Percentiles rank a stretch among this genome's conserved stretches.
Evolutionary conservation across 306 rosid genomes (phyloP).

Genomic region (Quercus suber): DNA sequence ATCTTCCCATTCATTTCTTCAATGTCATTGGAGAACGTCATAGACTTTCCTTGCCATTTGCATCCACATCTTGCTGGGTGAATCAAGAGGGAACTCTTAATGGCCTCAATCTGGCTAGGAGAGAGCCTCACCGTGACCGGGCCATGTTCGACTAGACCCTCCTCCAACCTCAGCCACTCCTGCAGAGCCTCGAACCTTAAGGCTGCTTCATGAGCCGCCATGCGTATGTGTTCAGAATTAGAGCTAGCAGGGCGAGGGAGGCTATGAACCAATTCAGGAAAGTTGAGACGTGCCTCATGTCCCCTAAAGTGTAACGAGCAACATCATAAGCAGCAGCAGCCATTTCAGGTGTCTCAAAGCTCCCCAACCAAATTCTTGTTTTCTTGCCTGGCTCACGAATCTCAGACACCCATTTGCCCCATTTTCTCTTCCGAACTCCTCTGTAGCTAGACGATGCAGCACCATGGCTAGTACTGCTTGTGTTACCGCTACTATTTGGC

Average conservation of each 20-base stretch:
- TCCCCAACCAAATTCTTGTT: conserved; percentile 84
- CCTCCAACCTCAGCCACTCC: background rate
- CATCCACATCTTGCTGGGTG: conserved; percentile 47
- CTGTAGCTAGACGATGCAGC: conserved; percentile 60
- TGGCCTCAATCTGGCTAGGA: conserved; percentile 52
- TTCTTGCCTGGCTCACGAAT: conserved; percentile 87
- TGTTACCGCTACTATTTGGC: conserved; percentile 16
- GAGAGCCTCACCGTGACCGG: conserved; percentile 46
- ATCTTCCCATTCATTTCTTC: conserved; percentile 44
- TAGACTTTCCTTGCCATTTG: conserved; percentile 38
- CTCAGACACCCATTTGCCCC: conserved; percentile 99
- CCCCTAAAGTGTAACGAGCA: conserved; percentile 76
- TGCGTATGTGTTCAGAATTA: conserved; percentile 63
- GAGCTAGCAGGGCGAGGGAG: conserved; percentile 69
- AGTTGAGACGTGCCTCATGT: conserved; percentile 59
- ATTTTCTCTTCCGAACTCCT: conserved; percentile 91
- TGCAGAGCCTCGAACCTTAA: conserved; percentile 23
- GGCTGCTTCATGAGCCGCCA: conserved; percentile 87
- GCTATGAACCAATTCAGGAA: conserved; percentile 51
- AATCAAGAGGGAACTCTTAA: conserved; percentile 55
- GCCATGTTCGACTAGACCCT: conserved; percentile 1
- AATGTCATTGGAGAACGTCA: conserved; percentile 28
- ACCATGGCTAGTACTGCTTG: conserved; percentile 16
- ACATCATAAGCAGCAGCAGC: conserved; percentile 89
- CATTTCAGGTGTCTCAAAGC: conserved; percentile 81